phyloP scores from a whole-genome alignment of 2,329 filamentous ascomycete species.

The Alternaria brassicicola region DNA sequence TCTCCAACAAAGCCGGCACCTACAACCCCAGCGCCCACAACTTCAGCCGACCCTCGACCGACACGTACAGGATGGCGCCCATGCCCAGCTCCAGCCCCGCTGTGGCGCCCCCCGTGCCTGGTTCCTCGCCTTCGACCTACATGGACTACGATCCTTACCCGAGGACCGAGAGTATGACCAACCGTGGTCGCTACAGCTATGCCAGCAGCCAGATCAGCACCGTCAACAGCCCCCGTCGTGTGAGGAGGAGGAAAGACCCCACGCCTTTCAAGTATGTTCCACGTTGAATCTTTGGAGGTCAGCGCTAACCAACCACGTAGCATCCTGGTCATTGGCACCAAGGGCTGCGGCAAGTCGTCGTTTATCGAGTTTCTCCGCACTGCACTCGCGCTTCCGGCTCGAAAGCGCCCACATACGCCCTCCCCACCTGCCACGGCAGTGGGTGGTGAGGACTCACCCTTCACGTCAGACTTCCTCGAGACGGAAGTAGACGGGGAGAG shows the following conservation, averaged over 20 bases:
- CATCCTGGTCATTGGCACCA: conserved; percentile 86
- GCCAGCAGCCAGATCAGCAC: conserved; percentile 89
- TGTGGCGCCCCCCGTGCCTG: conserved; percentile 61
- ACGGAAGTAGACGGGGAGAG: conserved; percentile 93
- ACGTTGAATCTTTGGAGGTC: background rate
- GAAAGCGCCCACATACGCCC: conserved; percentile 66
- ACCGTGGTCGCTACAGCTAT: conserved; percentile 95
- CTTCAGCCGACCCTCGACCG: conserved; percentile 47
- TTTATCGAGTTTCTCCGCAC: conserved; percentile 95
- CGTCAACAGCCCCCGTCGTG: conserved; percentile 88
- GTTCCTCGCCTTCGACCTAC: conserved; percentile 45
- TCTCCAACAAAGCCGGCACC: conserved; percentile 62
- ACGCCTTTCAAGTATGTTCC: conserved; percentile 93
- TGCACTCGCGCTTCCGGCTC: conserved; percentile 79
- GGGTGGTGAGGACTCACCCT: conserved; percentile 58
- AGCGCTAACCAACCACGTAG: conserved; percentile 55
- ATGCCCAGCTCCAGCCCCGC: conserved; percentile 21
- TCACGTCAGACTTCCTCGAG: conserved; percentile 88
- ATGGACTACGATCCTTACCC: conserved; percentile 77
- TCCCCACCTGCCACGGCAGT: conserved; percentile 55
- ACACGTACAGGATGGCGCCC: conserved; percentile 48
- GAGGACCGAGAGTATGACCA: conserved; percentile 91
- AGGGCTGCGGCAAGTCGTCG: conserved; percentile 90
- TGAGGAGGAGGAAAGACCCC: conserved; percentile 93
- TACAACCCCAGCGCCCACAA: conserved; percentile 37